Percentiles rank a stretch among this genome's conserved stretches.
These are phyloP conservation scores for Psidium guajava DNA, from an alignment of 345 rosid genomes.

Conservation along the genomic window DNA sequence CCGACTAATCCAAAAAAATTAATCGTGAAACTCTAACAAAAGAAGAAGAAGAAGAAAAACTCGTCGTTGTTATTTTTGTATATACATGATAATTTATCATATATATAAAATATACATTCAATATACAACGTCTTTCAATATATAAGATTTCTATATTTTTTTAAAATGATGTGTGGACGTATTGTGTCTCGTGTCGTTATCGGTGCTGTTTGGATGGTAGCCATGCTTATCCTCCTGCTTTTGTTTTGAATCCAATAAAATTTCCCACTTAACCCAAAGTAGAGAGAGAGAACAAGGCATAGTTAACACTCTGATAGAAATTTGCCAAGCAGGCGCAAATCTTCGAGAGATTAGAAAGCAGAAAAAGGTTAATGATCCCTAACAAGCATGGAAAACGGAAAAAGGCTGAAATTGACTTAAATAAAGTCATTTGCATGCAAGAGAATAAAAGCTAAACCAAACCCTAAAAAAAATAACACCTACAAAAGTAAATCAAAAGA, in stretches of 20 bases:
- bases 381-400: neutral
- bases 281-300: too few species aligned
- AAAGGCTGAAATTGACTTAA: neutral
- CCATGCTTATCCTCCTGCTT: neutral
- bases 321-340: neutral
- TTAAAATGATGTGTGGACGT: too few species aligned
- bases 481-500: neutral
- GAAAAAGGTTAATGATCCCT: neutral
- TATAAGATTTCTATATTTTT: too few species aligned
- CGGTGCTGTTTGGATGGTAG: neutral
- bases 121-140: too few species aligned
- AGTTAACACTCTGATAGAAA: neutral
- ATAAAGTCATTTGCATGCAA: neutral
- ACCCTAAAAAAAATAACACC: neutral
- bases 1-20: rapidly evolving
- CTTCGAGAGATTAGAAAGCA: neutral
- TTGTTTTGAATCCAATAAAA: neutral
- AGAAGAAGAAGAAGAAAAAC: too few species aligned
- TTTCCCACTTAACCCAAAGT: neutral
- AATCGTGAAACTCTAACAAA: too few species aligned
- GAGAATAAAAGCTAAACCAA: neutral
- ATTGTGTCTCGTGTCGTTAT: too few species aligned
- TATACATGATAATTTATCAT: too few species aligned
- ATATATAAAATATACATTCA: too few species aligned
- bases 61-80: too few species aligned